These are phyloP conservation scores for Pyrrhoderma noxium DNA, from an alignment of 1,284 basidiomycete genomes.

Conservation along the genomic window DNA sequence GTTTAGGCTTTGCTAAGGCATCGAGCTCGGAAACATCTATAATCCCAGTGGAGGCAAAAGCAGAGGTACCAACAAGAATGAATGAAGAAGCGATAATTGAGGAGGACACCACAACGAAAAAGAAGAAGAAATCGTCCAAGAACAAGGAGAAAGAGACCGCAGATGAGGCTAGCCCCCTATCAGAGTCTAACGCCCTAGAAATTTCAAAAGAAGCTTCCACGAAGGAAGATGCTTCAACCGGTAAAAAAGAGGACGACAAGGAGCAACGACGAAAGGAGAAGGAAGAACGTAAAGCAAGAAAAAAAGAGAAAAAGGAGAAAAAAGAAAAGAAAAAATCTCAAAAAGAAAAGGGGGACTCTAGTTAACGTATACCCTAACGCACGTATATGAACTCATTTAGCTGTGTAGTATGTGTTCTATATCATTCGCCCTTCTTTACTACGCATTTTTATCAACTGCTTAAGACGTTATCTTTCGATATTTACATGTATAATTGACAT, in stretches of 20 bases:
- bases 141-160: not conserved
- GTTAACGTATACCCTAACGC: too few species aligned
- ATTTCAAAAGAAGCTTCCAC: too few species aligned
- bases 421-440: too few species aligned
- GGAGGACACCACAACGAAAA: not conserved
- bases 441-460: too few species aligned
- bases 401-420: too few species aligned
- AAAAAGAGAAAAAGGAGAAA: conserved; percentile 3
- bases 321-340: conserved; percentile 8
- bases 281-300: not conserved
- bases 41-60: not conserved
- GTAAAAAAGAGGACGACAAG: too few species aligned
- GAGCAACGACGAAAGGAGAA: not conserved
- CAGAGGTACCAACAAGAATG: not conserved
- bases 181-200: too few species aligned
- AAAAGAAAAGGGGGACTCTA: not conserved
- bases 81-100: not conserved
- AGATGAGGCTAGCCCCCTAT: not conserved
- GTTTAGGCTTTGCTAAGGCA: not conserved
- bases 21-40: not conserved
- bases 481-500: too few species aligned
- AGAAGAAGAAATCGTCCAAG: conserved; percentile 9
- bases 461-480: too few species aligned
- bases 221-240: too few species aligned
- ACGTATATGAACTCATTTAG: too few species aligned